Base-by-base conservation (phyloP, 2,329 filamentous ascomycete genomes). In the Fonsecaea pedrosoi region DNA sequence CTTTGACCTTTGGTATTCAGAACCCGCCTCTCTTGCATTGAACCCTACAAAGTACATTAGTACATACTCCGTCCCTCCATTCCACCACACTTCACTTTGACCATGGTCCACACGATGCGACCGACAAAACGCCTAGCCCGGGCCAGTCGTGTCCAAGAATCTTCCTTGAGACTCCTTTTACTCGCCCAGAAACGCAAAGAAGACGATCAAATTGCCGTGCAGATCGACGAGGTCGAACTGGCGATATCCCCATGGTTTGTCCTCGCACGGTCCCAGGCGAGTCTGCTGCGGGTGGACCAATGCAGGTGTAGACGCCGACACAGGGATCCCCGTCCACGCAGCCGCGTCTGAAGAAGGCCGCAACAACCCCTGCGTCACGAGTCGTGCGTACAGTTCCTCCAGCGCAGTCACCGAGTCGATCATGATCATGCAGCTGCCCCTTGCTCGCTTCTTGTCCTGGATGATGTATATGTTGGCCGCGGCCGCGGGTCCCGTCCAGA, bases 191-290 rank as follows among this genome's bases (percentile, higher is more conserved):
- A 48, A 48, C 6, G 42, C 42, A 21, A 48, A 48, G 42, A 48
- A 48, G 5, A 48, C 42, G 10, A 48, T 48, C 42, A 48, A 18
- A 10, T 48, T 48, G 42, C 42, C 42, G 42, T 48, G 42, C 42
- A 21, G 15, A 48, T 48, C 42, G 7, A 48, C n/a, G n/a, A 48
- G 42, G 10, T 48, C 42, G 42, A 48, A 48, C n/a, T 48, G 42
- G 42, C 42, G 42, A 48, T 48, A 48, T 8, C 42, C 42, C 42
- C 42, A 48, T 6, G 42, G 6, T 18, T 48, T 48, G n/a, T 48
- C 42, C n/a, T 48, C n/a, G 8, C 6, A 3, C 4, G 42, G 42
- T 48, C 42, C 42, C 42, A 48, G 6, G 21, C n/a, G n/a, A 2
- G 15, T 48, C 42, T 48, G 42, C 8, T 25, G 25, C 25, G 25